These are phyloP conservation scores for Apiospora arundinis DNA, from an alignment of 2,329 filamentous ascomycete genomes.

Conservation along the genomic window DNA sequence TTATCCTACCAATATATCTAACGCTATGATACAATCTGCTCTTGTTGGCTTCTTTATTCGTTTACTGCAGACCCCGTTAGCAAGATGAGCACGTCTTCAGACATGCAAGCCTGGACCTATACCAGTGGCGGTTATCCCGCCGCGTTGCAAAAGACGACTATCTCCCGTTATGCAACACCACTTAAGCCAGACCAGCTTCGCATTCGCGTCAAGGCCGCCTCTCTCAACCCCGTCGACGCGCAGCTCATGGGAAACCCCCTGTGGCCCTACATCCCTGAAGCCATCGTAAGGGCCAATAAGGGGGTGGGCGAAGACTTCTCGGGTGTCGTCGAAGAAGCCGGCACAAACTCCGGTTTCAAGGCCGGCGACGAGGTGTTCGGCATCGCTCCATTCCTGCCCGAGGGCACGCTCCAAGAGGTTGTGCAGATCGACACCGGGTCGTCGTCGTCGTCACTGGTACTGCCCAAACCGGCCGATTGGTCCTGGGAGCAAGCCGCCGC, in stretches of 20 bases:
- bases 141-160: slow-evolving; percentile 20
- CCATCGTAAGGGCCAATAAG: slow-evolving; percentile 23
- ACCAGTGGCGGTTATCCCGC: slow-evolving; percentile 24
- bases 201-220: slow-evolving; percentile 27
- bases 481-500: slow-evolving; percentile 29
- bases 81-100: neutral
- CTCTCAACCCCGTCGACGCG: slow-evolving; percentile 31
- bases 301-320: slow-evolving; percentile 28
- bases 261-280: slow-evolving; percentile 20
- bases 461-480: slow-evolving; percentile 27
- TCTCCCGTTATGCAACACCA: slow-evolving; percentile 7
- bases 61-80: neutral
- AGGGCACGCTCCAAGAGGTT: slow-evolving; percentile 26
- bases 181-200: slow-evolving; percentile 24
- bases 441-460: slow-evolving; percentile 22
- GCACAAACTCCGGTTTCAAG: slow-evolving; percentile 22
- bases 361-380: slow-evolving; percentile 29
- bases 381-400: slow-evolving; percentile 23
- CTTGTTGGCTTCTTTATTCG: too few relatives aligned
- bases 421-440: slow-evolving; percentile 23
- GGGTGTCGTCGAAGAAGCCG: slow-evolving; percentile 28
- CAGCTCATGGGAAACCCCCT: slow-evolving; percentile 29
- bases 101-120: slow-evolving; percentile 25
- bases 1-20: too few relatives aligned
- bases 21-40: too few relatives aligned